A percentile compares a stretch with the other conserved stretches of the same genome.
phyloP scores from a whole-genome alignment of 1,284 basidiomycete genomes.

The Sutorius eximius region DNA sequence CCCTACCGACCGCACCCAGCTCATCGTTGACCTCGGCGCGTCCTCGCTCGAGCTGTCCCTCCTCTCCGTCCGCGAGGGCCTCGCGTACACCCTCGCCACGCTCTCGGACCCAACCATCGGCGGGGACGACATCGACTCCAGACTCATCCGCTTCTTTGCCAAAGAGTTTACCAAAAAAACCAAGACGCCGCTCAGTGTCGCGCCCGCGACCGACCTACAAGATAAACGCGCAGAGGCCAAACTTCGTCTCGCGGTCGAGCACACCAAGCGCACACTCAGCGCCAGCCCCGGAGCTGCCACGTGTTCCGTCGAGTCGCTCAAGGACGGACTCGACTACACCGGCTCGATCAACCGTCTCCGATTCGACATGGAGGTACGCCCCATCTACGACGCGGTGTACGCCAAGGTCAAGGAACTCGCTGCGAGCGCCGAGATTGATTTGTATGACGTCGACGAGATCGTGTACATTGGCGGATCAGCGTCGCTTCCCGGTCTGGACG shows the following conservation, averaged over 20 bases:
- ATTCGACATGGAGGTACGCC: conserved; percentile 84
- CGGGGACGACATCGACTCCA: conserved; percentile 74
- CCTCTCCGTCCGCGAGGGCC: conserved; percentile 66
- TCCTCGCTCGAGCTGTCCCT: conserved; percentile 63
- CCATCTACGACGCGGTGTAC: conserved; percentile 74
- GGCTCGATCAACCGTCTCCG: conserved; percentile 92
- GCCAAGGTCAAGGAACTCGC: conserved; percentile 65
- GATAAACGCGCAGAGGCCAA: conserved; percentile 93
- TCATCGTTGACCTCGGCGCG: conserved; percentile 71
- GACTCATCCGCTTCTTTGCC: conserved; percentile 89
- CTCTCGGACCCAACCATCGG: conserved; percentile 49
- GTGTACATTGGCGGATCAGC: conserved; percentile 90
- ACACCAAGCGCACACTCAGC: conserved; percentile 91
- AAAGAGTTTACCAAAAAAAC: conserved; percentile 99
- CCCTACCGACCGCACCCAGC: conserved; percentile 60
- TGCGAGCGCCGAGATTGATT: conserved; percentile 63
- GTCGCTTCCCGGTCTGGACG: conserved; percentile 82
- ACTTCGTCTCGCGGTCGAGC: conserved; percentile 89
- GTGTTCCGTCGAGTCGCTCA: conserved; percentile 90
- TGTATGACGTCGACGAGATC: conserved; percentile 85
- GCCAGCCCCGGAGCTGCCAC: conserved; percentile 88
- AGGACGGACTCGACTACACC: conserved; percentile 93
- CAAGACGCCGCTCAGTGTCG: conserved; percentile 71
- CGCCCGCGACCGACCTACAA: conserved; percentile 53
- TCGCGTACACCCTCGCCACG: conserved; percentile 57